Evolutionary conservation across 768 basidiomycete genomes (phyloP).

Genomic region (Mycena rosella): DNA sequence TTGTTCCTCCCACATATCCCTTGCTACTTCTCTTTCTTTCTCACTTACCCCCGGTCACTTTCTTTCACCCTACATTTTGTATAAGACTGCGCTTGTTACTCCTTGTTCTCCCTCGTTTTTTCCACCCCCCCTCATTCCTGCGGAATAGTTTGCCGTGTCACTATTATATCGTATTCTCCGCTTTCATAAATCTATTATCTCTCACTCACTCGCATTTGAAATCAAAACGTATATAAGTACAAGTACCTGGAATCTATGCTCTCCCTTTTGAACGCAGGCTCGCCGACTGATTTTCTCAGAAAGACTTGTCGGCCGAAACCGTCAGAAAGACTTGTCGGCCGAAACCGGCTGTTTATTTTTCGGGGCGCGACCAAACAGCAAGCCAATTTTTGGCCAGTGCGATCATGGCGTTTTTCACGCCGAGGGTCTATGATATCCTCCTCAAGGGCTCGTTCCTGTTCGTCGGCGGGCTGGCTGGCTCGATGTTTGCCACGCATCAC

Average conservation of each 20-base stretch:
- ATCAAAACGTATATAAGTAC: neutral
- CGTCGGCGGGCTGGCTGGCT: slow-evolving; percentile 34
- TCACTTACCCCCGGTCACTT: slow-evolving; percentile 21
- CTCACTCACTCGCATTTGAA: slow-evolving; percentile 9
- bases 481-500: slow-evolving; percentile 38
- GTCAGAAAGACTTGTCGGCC: too few relatives aligned
- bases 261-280: slow-evolving; percentile 9
- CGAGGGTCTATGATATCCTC: slow-evolving; percentile 31
- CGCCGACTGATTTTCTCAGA: too few relatives aligned
- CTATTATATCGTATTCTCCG: slow-evolving; percentile 32
- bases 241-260: too few relatives aligned
- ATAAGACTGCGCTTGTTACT: slow-evolving; percentile 31
- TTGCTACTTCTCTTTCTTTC: slow-evolving; percentile 5
- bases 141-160: slow-evolving; percentile 36
- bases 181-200: slow-evolving; percentile 33
- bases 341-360: too few relatives aligned
- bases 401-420: slow-evolving; percentile 14
- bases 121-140: slow-evolving; percentile 37
- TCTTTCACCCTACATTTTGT: slow-evolving; percentile 29
- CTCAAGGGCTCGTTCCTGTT: slow-evolving; percentile 31
- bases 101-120: slow-evolving; percentile 24
- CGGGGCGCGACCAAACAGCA: neutral
- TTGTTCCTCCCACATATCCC: neutral
- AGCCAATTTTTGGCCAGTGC: too few relatives aligned
- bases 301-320: too few relatives aligned